Conservation (phyloP, 2,329 filamentous ascomycete species). For the Pyrenophora teres region DNA sequence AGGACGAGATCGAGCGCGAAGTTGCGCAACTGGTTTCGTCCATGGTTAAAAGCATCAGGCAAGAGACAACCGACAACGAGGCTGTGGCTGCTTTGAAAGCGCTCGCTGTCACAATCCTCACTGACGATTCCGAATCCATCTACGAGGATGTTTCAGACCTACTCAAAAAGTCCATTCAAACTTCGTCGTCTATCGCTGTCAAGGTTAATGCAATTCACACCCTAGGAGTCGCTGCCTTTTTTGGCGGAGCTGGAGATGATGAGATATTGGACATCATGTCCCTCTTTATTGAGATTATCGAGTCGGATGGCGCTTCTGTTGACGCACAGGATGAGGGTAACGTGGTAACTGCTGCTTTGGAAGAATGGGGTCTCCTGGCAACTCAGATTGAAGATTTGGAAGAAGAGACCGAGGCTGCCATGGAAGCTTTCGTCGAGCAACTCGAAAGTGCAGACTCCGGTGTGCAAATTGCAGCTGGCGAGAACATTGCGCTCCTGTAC, state of each 20-base stretch:
- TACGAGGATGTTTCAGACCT: conserved; percentile 65
- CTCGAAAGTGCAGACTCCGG: conserved; percentile 73
- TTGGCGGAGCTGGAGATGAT: conserved; percentile 72
- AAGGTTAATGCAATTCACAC: conserved; percentile 76
- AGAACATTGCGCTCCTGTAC: conserved; percentile 81
- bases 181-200: conserved; percentile 66
- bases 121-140: conserved; percentile 66
- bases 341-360: conserved; percentile 74
- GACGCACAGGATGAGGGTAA: conserved; percentile 71
- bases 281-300: conserved; percentile 75
- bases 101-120: conserved; percentile 71
- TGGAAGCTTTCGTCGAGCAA: conserved; percentile 84
- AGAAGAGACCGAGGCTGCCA: conserved; percentile 69
- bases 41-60: conserved; percentile 72
- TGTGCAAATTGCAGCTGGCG: conserved; percentile 77
- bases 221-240: conserved; percentile 73
- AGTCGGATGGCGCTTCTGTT: conserved; percentile 75
- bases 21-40: conserved; percentile 66
- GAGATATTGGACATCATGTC: conserved; percentile 74
- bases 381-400: conserved; percentile 77
- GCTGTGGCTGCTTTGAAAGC: conserved; percentile 72
- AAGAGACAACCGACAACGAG: conserved; percentile 71
- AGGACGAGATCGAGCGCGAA: conserved; percentile 63
- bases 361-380: conserved; percentile 79
- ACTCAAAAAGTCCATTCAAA: conserved; percentile 67